These are phyloP conservation scores for Aspergillus spinulosporus DNA, from an alignment of 2,329 filamentous ascomycete genomes.

Conservation along the genomic window DNA sequence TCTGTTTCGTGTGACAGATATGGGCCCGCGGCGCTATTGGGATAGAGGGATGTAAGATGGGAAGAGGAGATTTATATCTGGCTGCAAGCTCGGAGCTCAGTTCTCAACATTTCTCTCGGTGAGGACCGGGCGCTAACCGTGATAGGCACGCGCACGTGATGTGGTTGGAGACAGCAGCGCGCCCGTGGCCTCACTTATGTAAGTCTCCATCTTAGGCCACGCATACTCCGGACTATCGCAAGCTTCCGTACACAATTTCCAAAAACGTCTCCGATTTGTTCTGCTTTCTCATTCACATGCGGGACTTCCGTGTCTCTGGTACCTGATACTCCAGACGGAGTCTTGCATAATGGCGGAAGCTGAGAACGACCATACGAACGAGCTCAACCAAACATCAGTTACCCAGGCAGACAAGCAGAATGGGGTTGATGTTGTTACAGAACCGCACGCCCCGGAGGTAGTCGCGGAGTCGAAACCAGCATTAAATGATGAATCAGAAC, in stretches of 20 bases:
- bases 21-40: constrained; percentile 26
- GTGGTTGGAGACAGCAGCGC: too few relatives aligned
- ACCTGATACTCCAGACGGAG: constrained; percentile 35
- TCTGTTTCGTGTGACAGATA: constrained; percentile 28
- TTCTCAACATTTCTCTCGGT: background rate
- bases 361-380: constrained; percentile 36
- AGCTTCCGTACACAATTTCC: background rate
- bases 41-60: constrained; percentile 21
- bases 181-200: too few relatives aligned
- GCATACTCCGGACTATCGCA: constrained; percentile 6
- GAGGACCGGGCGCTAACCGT: background rate
- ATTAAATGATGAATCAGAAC: constrained; percentile 31
- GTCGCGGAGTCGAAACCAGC: constrained; percentile 36
- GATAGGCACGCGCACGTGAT: background rate
- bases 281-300: constrained; percentile 31
- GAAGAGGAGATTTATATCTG: constrained; percentile 18
- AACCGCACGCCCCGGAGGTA: constrained; percentile 27
- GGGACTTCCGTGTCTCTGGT: constrained; percentile 27
- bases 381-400: constrained; percentile 32
- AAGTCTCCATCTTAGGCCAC: background rate
- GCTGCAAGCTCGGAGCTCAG: background rate
- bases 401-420: constrained; percentile 33
- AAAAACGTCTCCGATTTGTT: constrained; percentile 5
- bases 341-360: constrained; percentile 46
- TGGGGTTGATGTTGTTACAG: constrained; percentile 29